Conservation (phyloP, 495 filamentous ascomycete species). For the Aspergillus sclerotiicarbonarius region DNA sequence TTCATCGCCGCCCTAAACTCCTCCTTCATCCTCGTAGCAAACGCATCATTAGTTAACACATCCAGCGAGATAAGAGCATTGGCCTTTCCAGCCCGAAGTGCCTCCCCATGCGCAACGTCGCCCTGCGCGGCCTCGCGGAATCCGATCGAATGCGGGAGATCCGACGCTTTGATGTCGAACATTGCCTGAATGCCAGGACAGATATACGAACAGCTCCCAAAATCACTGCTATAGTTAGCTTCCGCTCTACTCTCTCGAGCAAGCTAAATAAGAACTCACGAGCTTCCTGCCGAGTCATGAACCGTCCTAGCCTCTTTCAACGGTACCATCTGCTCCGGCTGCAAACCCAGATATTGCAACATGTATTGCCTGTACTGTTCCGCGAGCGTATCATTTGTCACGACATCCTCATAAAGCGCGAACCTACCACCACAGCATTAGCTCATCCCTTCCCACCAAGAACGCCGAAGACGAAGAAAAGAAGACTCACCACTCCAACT, state of each 20-base stretch:
- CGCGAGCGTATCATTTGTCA: slow-evolving; percentile 50
- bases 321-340: slow-evolving; percentile 6
- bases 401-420: slow-evolving; percentile 49
- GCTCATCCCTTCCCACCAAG: background rate
- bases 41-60: slow-evolving; percentile 38
- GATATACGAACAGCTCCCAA: slow-evolving; percentile 18
- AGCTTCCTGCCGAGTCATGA: slow-evolving; percentile 5
- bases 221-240: slow-evolving; percentile 8
- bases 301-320: background rate
- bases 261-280: background rate
- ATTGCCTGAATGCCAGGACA: slow-evolving; percentile 25
- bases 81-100: slow-evolving; percentile 51
- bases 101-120: slow-evolving; percentile 43
- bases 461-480: no score
- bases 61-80: slow-evolving; percentile 50
- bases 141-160: slow-evolving; percentile 37
- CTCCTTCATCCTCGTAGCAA: slow-evolving; percentile 15
- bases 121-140: slow-evolving; percentile 40
- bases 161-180: slow-evolving; percentile 45
- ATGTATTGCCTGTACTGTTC: slow-evolving; percentile 42
- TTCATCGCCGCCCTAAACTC: background rate
- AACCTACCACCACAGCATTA: slow-evolving; percentile 13
- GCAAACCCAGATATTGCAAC: slow-evolving; percentile 29
- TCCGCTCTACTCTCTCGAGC: background rate
- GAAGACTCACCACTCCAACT: slow-evolving; percentile 30